phyloP scores from a whole-genome alignment of 495 filamentous ascomycete species.

The Talaromyces ruber region DNA sequence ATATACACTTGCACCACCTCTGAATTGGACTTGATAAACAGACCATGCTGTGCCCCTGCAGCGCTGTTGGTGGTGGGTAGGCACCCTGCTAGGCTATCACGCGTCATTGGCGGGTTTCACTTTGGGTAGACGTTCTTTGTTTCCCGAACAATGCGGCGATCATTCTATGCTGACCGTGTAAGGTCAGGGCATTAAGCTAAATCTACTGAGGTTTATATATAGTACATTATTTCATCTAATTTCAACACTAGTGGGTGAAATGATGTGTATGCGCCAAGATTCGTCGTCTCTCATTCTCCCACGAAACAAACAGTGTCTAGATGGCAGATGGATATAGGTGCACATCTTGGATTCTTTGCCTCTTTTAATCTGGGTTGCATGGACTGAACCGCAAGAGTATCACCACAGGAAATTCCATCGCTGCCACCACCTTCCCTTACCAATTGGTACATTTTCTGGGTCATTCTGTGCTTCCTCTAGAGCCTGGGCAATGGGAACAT shows the following conservation, averaged over 20 bases:
- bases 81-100: too few species aligned
- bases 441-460: conserved; percentile 22
- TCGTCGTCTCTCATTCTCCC: neutral
- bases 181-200: neutral
- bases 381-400: neutral
- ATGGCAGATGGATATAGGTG: neutral
- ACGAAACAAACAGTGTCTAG: neutral
- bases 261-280: too few species aligned
- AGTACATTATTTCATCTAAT: too few species aligned
- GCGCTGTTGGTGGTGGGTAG: neutral
- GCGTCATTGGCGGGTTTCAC: neutral
- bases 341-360: neutral
- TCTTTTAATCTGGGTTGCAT: neutral
- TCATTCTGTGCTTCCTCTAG: conserved; percentile 23
- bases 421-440: conserved; percentile 13
- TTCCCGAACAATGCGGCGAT: neutral
- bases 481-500: conserved; percentile 25
- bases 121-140: neutral
- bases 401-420: conserved; percentile 25
- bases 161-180: neutral
- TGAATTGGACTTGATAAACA: neutral
- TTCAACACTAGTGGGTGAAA: too few species aligned
- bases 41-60: too few species aligned
- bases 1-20: neutral
- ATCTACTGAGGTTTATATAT: too few species aligned